A percentile compares a stretch with the other conserved stretches of the same genome.
phyloP scores from a whole-genome alignment of 805 yeast species.

The Limtongia smithiae region DNA sequence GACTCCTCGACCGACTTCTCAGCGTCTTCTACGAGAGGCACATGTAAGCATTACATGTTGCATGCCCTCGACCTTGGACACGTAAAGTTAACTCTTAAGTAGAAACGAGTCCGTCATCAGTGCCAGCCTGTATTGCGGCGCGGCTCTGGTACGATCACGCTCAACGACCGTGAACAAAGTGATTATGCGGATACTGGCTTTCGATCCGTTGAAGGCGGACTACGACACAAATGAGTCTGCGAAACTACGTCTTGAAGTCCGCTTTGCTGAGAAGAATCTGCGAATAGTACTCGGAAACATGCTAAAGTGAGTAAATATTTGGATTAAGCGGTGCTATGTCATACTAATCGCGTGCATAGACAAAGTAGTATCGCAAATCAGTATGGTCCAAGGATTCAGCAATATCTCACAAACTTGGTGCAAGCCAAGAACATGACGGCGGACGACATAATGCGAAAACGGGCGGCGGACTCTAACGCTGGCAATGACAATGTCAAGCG shows the following conservation, averaged over 20 bases:
- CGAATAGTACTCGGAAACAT: conserved; percentile 32
- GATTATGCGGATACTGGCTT: conserved; percentile 55
- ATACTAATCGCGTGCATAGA: too few species aligned
- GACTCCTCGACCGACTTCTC: conserved; percentile 62
- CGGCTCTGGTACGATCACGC: conserved; percentile 62
- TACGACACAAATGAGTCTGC: conserved; percentile 16
- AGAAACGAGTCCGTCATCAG: conserved; percentile 52
- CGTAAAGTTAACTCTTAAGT: not conserved
- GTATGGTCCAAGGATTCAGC: conserved; percentile 35
- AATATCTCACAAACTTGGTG: conserved; percentile 33
- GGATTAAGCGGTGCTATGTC: too few species aligned
- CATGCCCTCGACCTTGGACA: not conserved
- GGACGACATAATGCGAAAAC: conserved; percentile 26
- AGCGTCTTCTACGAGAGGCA: conserved; percentile 53
- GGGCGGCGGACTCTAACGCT: conserved; percentile 34
- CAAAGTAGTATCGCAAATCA: conserved; percentile 38
- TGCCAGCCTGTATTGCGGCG: conserved; percentile 62
- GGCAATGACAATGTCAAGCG: too few species aligned
- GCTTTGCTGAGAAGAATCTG: conserved; percentile 61
- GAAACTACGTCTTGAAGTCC: conserved; percentile 47
- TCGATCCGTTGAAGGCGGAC: conserved; percentile 42
- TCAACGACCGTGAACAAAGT: conserved; percentile 56
- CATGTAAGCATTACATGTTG: conserved; percentile 35
- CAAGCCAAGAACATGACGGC: conserved; percentile 26
- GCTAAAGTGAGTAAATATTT: conserved; percentile 14